Percentiles rank a stretch among this genome's conserved stretches.
Evolutionary conservation across 2,329 filamentous ascomycete species (phyloP).

Genomic region (Madurella fahalii): DNA sequence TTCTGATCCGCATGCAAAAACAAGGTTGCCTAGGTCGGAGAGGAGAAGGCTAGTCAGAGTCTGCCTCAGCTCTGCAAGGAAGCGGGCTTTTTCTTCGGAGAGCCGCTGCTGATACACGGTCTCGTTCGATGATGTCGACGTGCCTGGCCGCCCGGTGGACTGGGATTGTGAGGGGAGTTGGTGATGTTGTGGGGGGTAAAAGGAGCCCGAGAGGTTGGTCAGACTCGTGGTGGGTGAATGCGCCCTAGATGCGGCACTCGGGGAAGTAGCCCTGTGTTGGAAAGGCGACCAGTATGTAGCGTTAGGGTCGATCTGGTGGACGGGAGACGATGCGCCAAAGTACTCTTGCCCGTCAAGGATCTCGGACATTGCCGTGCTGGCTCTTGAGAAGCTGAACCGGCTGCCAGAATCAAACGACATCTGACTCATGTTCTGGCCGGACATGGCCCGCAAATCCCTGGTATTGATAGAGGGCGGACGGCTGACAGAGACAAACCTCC

Average conservation of each 20-base stretch:
- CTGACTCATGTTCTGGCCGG: slow-evolving; percentile 61
- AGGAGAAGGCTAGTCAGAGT: slow-evolving; percentile 78
- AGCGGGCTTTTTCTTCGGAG: slow-evolving; percentile 69
- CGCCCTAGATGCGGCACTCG: slow-evolving; percentile 55
- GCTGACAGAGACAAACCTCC: slow-evolving; percentile 42
- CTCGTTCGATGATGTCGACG: slow-evolving; percentile 63
- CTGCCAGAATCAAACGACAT: slow-evolving; percentile 64
- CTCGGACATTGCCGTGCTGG: slow-evolving; percentile 58
- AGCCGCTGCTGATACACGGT: slow-evolving; percentile 60
- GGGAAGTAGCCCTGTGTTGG: slow-evolving; percentile 59
- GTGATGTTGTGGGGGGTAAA: slow-evolving; percentile 41
- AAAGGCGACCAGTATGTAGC: slow-evolving; percentile 90
- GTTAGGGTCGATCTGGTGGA: slow-evolving; percentile 68
- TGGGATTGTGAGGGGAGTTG: slow-evolving; percentile 44
- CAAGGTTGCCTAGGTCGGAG: slow-evolving; percentile 81
- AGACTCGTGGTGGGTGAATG: slow-evolving; percentile 61
- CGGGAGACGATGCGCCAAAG: slow-evolving; percentile 64
- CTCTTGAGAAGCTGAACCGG: slow-evolving; percentile 56
- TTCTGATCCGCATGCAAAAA: slow-evolving; percentile 86
- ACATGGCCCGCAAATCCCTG: slow-evolving; percentile 54
- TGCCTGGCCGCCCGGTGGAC: slow-evolving; percentile 55
- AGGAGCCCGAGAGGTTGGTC: slow-evolving; percentile 52
- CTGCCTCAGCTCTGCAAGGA: slow-evolving; percentile 72
- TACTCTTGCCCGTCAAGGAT: slow-evolving; percentile 67
- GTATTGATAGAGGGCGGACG: slow-evolving; percentile 49